A percentile compares a stretch with the other conserved stretches of the same genome.
Conservation (phyloP, 805 yeast genomes). For the Millerozyma miso region DNA sequence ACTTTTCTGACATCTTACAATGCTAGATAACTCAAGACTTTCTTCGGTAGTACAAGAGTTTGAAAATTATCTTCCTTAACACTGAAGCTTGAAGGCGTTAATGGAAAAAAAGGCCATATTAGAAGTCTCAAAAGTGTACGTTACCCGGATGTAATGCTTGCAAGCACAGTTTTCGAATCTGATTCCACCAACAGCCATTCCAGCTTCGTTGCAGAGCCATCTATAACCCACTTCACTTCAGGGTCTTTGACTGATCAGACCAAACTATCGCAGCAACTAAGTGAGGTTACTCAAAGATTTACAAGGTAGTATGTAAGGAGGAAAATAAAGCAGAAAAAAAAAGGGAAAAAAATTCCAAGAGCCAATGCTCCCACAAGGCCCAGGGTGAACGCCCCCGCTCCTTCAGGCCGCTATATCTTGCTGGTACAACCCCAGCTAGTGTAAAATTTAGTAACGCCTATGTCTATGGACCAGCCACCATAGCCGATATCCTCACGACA, state of each 20-base stretch:
- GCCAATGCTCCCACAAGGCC: too few relatives aligned
- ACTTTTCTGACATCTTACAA: slow-evolving; percentile 29
- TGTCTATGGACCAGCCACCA: background rate
- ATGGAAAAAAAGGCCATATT: background rate
- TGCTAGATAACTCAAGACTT: background rate
- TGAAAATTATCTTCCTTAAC: background rate
- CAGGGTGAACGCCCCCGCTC: background rate
- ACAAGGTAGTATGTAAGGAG: background rate
- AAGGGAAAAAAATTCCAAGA: background rate
- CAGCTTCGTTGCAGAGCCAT: background rate
- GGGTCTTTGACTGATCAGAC: background rate
- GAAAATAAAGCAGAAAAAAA: background rate
- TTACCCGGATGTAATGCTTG: background rate
- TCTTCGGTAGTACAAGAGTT: background rate
- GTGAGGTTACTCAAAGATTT: background rate
- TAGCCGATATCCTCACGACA: background rate
- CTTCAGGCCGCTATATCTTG: background rate
- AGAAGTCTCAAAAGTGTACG: background rate
- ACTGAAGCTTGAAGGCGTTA: background rate
- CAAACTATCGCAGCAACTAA: background rate
- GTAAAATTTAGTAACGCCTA: background rate
- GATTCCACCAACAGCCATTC: background rate
- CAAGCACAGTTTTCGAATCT: background rate
- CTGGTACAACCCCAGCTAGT: background rate
- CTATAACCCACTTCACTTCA: background rate